Conservation (phyloP, 768 basidiomycete species). For the Boletus bicolor region DNA sequence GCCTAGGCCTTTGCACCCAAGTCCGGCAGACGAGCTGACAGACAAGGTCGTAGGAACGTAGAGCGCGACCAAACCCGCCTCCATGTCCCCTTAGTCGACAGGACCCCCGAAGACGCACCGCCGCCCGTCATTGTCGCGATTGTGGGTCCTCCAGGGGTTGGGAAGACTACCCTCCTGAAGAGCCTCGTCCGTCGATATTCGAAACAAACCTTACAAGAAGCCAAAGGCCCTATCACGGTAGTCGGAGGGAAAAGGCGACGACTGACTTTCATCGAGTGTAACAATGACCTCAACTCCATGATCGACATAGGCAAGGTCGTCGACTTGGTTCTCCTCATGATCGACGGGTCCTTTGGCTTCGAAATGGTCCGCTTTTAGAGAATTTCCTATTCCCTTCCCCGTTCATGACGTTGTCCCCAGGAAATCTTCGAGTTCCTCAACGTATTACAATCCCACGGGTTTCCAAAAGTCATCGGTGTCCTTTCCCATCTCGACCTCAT, state of each 20-base stretch:
- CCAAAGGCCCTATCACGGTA: slow-evolving; percentile 91
- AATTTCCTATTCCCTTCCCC: background rate
- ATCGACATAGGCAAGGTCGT: slow-evolving; percentile 97
- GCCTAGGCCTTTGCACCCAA: slow-evolving; percentile 82
- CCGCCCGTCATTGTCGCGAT: slow-evolving; percentile 94
- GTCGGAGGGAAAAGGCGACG: slow-evolving; percentile 90
- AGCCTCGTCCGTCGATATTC: slow-evolving; percentile 89
- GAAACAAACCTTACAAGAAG: slow-evolving; percentile 87
- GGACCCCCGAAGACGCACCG: slow-evolving; percentile 87
- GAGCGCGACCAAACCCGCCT: slow-evolving; percentile 93
- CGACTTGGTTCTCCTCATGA: slow-evolving; percentile 94
- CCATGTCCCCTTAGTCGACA: slow-evolving; percentile 93
- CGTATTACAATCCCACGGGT: slow-evolving; percentile 93
- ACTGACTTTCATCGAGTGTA: slow-evolving; percentile 96
- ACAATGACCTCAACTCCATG: slow-evolving; percentile 97
- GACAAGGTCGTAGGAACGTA: slow-evolving; percentile 84
- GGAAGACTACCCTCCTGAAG: slow-evolving; percentile 92
- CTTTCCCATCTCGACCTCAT: slow-evolving; percentile 96
- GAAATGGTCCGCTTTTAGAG: slow-evolving; percentile 77
- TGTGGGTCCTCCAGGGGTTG: slow-evolving; percentile 95
- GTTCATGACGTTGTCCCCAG: slow-evolving; percentile 38
- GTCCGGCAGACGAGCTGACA: slow-evolving; percentile 86
- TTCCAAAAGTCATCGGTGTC: slow-evolving; percentile 97
- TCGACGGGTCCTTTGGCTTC: slow-evolving; percentile 96
- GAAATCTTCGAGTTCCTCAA: slow-evolving; percentile 99